Conservation (phyloP, 805 yeast genomes). For the Pichia manshurica region DNA sequence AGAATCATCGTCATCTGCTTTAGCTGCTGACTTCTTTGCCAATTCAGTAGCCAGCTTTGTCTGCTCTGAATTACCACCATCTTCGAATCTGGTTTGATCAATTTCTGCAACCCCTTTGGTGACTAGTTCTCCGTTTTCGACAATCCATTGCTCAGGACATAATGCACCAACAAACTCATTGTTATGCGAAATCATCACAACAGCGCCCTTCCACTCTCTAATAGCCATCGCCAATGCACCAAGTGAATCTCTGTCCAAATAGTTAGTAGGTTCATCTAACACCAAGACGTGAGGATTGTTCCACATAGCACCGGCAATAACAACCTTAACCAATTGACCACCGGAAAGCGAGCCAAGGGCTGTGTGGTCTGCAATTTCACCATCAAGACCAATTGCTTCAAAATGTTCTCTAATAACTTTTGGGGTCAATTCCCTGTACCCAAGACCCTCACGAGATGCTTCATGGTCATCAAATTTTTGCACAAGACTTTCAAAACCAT, state of each 20-base stretch:
- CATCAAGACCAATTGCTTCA: conserved; percentile 95
- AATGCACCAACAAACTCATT: conserved; percentile 94
- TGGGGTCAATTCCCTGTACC: conserved; percentile 91
- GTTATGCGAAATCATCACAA: conserved; percentile 96
- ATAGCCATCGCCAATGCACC: conserved; percentile 98
- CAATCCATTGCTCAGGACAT: conserved; percentile 98
- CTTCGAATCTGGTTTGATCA: conserved; percentile 77
- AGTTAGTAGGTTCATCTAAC: conserved; percentile 96
- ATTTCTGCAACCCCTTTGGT: conserved; percentile 75
- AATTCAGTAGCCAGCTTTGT: conserved; percentile 41
- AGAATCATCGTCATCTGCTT: conserved; percentile 61
- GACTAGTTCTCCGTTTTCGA: conserved; percentile 84
- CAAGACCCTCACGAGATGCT: conserved; percentile 98
- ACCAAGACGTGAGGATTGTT: conserved; percentile 96
- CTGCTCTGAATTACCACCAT: conserved; percentile 46
- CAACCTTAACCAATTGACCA: conserved; percentile 97
- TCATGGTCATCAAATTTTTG: conserved; percentile 98
- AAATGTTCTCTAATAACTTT: conserved; percentile 92
- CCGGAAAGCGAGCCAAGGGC: conserved; percentile 96
- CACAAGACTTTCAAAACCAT: conserved; percentile 85
- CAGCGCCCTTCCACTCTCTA: conserved; percentile 98
- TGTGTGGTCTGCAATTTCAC: conserved; percentile 97
- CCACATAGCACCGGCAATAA: conserved; percentile 99
- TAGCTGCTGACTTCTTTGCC: conserved; percentile 42
- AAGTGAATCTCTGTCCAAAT: conserved; percentile 93